Evolutionary conservation across 768 basidiomycete genomes (phyloP).

Genomic region (Termitomyces bulborhizus): DNA sequence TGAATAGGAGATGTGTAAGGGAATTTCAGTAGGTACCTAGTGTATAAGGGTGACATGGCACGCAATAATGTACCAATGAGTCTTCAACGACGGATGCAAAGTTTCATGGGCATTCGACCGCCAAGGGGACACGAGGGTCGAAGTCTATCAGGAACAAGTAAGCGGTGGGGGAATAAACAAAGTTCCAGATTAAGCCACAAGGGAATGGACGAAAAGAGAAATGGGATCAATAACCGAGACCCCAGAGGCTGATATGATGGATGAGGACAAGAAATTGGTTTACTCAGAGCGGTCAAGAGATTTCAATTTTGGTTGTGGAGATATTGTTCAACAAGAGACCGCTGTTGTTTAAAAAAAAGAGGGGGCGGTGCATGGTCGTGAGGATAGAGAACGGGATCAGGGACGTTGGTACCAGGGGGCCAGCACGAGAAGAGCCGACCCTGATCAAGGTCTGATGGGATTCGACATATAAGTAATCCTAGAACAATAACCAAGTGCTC

Average conservation of each 20-base stretch:
- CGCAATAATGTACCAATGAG: too few relatives aligned
- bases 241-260: background rate
- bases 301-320: background rate
- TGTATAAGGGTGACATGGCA: too few relatives aligned
- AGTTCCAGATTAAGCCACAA: slow-evolving; percentile 12
- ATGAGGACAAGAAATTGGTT: background rate
- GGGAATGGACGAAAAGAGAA: slow-evolving; percentile 13
- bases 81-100: background rate
- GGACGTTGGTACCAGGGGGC: background rate
- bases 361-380: background rate
- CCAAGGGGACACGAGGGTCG: background rate
- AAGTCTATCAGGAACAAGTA: slow-evolving; percentile 15
- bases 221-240: background rate
- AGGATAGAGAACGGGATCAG: background rate
- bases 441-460: background rate
- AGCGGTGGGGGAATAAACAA: slow-evolving; percentile 10
- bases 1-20: background rate
- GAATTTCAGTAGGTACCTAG: background rate
- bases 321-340: background rate
- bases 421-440: background rate
- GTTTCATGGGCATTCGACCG: background rate
- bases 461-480: slow-evolving; percentile 1
- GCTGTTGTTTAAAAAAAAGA: background rate
- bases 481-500: background rate
- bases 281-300: background rate